Evolutionary conservation across 805 yeast species (phyloP).

Genomic region (Sungouiozyma intestinalis): DNA sequence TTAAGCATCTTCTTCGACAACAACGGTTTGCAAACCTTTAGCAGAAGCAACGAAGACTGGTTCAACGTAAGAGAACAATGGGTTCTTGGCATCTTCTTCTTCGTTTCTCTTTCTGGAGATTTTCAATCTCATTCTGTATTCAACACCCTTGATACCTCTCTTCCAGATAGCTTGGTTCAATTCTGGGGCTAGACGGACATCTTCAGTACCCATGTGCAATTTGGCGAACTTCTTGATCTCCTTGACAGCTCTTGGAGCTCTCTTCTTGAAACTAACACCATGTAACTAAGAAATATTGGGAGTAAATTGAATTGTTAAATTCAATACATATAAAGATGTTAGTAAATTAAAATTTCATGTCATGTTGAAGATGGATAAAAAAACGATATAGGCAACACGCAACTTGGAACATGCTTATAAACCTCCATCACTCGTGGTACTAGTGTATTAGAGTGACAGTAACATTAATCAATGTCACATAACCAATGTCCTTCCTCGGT

Average conservation of each 20-base stretch:
- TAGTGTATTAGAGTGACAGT: too few species aligned
- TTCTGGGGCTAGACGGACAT: conserved; percentile 98
- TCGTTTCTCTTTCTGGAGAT: conserved; percentile 99
- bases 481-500: too few species aligned
- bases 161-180: conserved; percentile 98
- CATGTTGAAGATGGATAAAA: background rate
- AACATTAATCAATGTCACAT: too few species aligned
- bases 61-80: conserved; percentile 96
- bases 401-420: too few species aligned
- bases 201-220: conserved; percentile 98
- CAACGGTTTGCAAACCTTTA: conserved; percentile 97
- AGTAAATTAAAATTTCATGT: conserved; percentile 2
- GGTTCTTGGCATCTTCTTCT: conserved; percentile 98
- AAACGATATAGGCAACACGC: background rate
- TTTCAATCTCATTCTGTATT: conserved; percentile 96
- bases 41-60: conserved; percentile 88
- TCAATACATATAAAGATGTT: conserved; percentile 1
- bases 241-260: conserved; percentile 99
- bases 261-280: conserved; percentile 98
- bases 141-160: conserved; percentile 99
- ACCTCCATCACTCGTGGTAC: too few species aligned
- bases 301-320: background rate
- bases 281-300: conserved; percentile 49
- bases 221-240: conserved; percentile 98
- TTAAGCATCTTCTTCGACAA: conserved; percentile 70